Percentiles rank a stretch among this genome's conserved stretches.
Evolutionary conservation across 2,329 filamentous ascomycete species (phyloP).

Genomic region (Cercospora sesami): DNA sequence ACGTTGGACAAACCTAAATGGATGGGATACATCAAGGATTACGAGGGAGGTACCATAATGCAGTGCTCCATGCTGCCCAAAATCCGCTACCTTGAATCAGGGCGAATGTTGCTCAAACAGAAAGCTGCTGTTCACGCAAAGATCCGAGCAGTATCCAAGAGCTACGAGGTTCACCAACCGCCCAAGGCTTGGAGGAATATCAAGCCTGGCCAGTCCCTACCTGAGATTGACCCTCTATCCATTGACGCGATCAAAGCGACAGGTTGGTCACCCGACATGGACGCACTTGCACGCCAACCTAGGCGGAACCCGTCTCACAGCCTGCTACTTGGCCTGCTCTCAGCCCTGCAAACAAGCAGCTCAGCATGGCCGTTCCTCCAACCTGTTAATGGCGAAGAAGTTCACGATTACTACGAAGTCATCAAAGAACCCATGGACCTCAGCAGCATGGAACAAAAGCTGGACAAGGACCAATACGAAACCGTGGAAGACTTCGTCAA

Average conservation of each 20-base stretch:
- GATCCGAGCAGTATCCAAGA: constrained; percentile 86
- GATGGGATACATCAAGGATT: constrained; percentile 99
- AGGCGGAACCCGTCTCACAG: constrained; percentile 97
- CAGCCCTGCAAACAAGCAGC: constrained; percentile 91
- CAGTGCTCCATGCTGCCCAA: constrained; percentile 96
- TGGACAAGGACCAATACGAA: constrained; percentile 88
- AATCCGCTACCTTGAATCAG: constrained; percentile 88
- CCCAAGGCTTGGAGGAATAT: constrained; percentile 78
- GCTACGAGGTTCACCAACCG: constrained; percentile 80
- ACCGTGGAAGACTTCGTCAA: constrained; percentile 88
- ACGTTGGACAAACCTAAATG: constrained; percentile 84
- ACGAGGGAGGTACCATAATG: constrained; percentile 98
- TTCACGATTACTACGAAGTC: constrained; percentile 97
- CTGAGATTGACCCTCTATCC: constrained; percentile 77
- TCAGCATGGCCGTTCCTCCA: constrained; percentile 93
- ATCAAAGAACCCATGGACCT: constrained; percentile 98
- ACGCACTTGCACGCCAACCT: constrained; percentile 89
- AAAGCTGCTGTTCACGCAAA: constrained; percentile 95
- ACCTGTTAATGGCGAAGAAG: constrained; percentile 92
- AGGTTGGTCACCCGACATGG: constrained; percentile 97
- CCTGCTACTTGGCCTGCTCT: constrained; percentile 85
- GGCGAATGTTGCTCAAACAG: constrained; percentile 93
- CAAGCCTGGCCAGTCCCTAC: constrained; percentile 52
- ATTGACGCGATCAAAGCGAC: constrained; percentile 86
- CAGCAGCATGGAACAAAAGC: constrained; percentile 90